A percentile compares a stretch with the other conserved stretches of the same genome.
Conservation (phyloP, 2,329 filamentous ascomycete species). For the Triangularia verruculosa region DNA sequence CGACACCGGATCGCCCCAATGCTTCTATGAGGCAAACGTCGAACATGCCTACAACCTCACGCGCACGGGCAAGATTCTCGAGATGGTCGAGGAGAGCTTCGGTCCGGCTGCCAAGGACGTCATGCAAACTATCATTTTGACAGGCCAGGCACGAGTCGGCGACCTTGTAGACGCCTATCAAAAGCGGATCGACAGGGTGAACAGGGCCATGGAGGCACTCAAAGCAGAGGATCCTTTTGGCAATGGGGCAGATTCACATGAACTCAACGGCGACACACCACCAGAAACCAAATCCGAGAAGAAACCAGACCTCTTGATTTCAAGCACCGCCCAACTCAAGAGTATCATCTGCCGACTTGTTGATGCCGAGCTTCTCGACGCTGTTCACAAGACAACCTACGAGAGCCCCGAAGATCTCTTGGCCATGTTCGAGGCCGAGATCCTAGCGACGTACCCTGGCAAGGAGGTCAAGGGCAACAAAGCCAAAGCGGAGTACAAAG, state of each 20-base stretch:
- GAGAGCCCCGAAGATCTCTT: conserved; percentile 59
- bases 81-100: conserved; percentile 69
- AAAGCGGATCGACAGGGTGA: conserved; percentile 32
- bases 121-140: conserved; percentile 68
- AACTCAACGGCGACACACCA: not conserved
- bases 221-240: conserved; percentile 33
- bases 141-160: conserved; percentile 72
- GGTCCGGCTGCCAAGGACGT: conserved; percentile 72
- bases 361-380: conserved; percentile 64
- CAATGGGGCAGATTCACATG: conserved; percentile 33
- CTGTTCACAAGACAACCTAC: conserved; percentile 56
- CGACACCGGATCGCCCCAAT: conserved; percentile 57
- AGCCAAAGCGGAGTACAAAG: conserved; percentile 60
- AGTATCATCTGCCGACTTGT: conserved; percentile 54
- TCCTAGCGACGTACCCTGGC: conserved; percentile 53
- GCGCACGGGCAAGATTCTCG: conserved; percentile 76
- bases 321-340: conserved; percentile 48
- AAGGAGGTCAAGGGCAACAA: conserved; percentile 60
- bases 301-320: conserved; percentile 37
- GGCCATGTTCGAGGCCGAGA: conserved; percentile 60
- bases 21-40: conserved; percentile 82
- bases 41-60: conserved; percentile 77
- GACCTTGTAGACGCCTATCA: conserved; percentile 66
- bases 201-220: conserved; percentile 16
- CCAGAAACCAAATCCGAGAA: conserved; percentile 30